Evolutionary conservation across 2,329 filamentous ascomycete genomes (phyloP).

Genomic region (Tolypocladium ovalisporum): DNA sequence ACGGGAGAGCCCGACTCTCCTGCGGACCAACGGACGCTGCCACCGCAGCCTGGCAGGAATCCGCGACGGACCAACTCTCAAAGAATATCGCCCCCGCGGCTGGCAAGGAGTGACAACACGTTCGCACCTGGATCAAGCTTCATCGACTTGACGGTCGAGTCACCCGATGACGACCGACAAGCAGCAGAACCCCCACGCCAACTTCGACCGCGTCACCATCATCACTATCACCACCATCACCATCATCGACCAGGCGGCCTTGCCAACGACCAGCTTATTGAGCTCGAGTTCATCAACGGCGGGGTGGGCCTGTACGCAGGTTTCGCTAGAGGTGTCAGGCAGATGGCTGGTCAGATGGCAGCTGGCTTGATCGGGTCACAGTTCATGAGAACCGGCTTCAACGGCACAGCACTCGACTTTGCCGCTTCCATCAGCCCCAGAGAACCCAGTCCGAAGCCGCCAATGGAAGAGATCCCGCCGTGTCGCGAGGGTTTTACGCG

Average conservation of each 20-base stretch:
- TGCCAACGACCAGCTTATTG: conserved; percentile 11
- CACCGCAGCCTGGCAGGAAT: conserved; percentile 20
- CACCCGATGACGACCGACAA: conserved; percentile 21
- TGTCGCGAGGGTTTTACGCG: conserved; percentile 71
- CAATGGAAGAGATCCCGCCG: conserved; percentile 51
- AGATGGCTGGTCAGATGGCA: conserved; percentile 14
- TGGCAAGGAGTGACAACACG: conserved; percentile 34
- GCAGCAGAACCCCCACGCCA: not conserved
- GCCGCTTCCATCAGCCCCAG: conserved; percentile 19
- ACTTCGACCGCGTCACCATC: conserved; percentile 3
- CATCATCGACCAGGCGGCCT: not conserved
- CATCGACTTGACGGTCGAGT: conserved; percentile 43
- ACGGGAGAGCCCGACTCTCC: conserved; percentile 40
- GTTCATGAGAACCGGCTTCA: conserved; percentile 9
- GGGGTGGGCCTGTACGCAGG: conserved; percentile 6
- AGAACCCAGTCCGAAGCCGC: conserved; percentile 28
- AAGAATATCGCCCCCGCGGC: conserved; percentile 27
- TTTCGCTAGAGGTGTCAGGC: conserved; percentile 13
- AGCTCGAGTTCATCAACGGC: conserved; percentile 14
- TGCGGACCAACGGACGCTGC: conserved; percentile 19
- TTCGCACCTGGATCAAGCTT: conserved; percentile 23
- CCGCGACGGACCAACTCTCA: conserved; percentile 30
- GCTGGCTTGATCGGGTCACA: conserved; percentile 12
- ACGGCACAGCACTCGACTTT: conserved; percentile 8
- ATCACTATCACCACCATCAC: conserved; percentile 7